Evolutionary conservation across 768 basidiomycete genomes (phyloP).

Genomic region (Boletus patriciae): DNA sequence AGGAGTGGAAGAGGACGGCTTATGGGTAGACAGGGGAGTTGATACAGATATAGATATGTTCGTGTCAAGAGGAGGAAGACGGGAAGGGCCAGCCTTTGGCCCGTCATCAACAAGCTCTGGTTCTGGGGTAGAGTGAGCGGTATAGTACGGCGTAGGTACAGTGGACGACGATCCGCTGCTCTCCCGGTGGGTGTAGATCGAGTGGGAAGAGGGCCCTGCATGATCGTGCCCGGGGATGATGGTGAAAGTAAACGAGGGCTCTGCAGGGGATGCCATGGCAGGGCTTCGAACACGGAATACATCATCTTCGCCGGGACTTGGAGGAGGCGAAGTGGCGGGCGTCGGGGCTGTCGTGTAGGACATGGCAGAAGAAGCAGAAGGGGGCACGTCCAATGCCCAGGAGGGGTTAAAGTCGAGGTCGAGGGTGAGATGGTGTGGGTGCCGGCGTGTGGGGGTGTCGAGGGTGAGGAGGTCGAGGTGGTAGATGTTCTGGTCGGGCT

Average conservation of each 20-base stretch:
- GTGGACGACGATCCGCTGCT: slow-evolving; percentile 20
- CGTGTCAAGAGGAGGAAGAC: slow-evolving; percentile 25
- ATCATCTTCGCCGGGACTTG: slow-evolving; percentile 14
- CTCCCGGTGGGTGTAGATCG: background rate
- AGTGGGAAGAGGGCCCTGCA: slow-evolving; percentile 1
- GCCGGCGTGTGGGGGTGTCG: slow-evolving; percentile 7
- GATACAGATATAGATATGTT: slow-evolving; percentile 16
- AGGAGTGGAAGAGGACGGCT: slow-evolving; percentile 28
- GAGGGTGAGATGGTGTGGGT: slow-evolving; percentile 18
- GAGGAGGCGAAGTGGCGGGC: slow-evolving; percentile 9
- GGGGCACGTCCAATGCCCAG: slow-evolving; percentile 17
- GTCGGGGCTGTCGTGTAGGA: slow-evolving; percentile 23
- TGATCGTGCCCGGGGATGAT: slow-evolving; percentile 1
- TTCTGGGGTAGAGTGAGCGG: slow-evolving; percentile 33
- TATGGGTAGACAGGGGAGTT: background rate
- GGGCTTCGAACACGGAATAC: slow-evolving; percentile 8
- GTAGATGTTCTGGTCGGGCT: no score
- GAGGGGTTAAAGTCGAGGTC: slow-evolving; percentile 23
- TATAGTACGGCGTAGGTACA: slow-evolving; percentile 34
- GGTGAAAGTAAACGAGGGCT: slow-evolving; percentile 12
- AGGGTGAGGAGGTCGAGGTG: background rate
- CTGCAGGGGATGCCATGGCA: slow-evolving; percentile 2
- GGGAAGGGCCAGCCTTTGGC: slow-evolving; percentile 29
- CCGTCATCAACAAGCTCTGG: slow-evolving; percentile 18
- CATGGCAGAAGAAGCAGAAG: slow-evolving; percentile 22